Evolutionary conservation across 495 filamentous ascomycete genomes (phyloP).

Genomic region (Podospora pseudopauciseta): DNA sequence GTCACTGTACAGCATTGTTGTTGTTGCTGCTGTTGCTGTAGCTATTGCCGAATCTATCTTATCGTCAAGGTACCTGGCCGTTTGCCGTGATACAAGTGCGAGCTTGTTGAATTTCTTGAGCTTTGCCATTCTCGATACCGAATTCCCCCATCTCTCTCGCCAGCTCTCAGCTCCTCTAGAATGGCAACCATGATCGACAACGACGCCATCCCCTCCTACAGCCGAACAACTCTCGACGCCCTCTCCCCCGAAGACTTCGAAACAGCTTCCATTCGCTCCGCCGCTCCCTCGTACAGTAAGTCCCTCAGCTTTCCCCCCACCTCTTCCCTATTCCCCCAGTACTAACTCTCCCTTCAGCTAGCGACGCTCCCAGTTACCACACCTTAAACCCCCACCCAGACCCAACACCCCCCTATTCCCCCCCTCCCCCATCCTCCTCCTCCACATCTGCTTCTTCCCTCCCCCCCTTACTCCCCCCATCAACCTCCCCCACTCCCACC

Average conservation of each 20-base stretch:
- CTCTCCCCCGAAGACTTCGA: slow-evolving; percentile 47
- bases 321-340: not conserved
- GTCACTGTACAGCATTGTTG: slow-evolving; percentile 14
- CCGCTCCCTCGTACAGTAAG: slow-evolving; percentile 52
- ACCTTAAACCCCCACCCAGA: slow-evolving; percentile 39
- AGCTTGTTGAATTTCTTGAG: not conserved
- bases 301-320: not conserved
- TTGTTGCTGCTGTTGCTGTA: not conserved
- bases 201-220: slow-evolving; percentile 25
- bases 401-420: slow-evolving; percentile 41
- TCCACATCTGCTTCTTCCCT: not conserved
- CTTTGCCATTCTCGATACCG: not conserved
- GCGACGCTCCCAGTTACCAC: slow-evolving; percentile 48
- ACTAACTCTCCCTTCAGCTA: slow-evolving; percentile 29
- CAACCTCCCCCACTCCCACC: slow-evolving; percentile 2
- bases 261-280: slow-evolving; percentile 51
- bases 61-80: no score
- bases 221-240: slow-evolving; percentile 24
- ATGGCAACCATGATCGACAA: slow-evolving; percentile 32
- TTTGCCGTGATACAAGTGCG: not conserved
- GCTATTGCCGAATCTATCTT: no score
- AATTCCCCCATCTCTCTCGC: not conserved
- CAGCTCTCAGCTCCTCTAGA: not conserved
- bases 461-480: slow-evolving; percentile 19
- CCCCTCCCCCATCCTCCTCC: slow-evolving; percentile 16